Evolutionary conservation across 805 yeast species (phyloP).

Genomic region (Metschnikowia aberdeeniae): DNA sequence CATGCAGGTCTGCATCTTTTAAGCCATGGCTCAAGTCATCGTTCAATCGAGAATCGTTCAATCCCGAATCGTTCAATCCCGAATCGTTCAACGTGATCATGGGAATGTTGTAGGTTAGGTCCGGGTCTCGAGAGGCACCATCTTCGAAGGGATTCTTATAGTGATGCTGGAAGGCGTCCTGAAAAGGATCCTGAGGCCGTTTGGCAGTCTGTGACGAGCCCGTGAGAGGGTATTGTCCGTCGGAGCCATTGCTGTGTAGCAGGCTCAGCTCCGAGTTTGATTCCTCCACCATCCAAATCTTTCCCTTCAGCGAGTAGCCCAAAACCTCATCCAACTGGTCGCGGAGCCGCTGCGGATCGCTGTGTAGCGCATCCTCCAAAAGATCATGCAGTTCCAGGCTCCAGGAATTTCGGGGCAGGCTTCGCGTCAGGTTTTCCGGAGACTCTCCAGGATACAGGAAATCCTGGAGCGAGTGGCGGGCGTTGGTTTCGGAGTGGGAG

Average conservation of each 20-base stretch:
- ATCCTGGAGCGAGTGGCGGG: constrained; percentile 3
- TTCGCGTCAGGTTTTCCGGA: not conserved
- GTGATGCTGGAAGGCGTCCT: not conserved
- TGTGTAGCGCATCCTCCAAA: not conserved
- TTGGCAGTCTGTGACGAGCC: not conserved
- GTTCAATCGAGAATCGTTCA: not conserved
- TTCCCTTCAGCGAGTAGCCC: not conserved
- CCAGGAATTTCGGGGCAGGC: too few species aligned
- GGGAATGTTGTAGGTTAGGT: constrained; percentile 14
- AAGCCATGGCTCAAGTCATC: not conserved
- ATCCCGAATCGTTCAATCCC: constrained; percentile 2
- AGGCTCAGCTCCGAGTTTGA: not conserved
- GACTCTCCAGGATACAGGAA: not conserved
- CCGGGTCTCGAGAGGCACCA: constrained; percentile 1
- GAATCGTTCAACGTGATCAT: constrained; percentile 14
- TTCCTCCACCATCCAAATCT: not conserved
- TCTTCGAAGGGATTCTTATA: not conserved
- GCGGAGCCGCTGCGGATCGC: not conserved
- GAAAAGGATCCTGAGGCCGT: not conserved
- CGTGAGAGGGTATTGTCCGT: not conserved
- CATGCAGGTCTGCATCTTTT: not conserved
- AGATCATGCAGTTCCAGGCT: not conserved
- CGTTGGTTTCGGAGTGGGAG: not conserved
- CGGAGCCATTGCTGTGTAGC: not conserved
- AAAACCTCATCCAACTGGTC: constrained; percentile 1